Conservation (phyloP, 371 early-diverging fungal genomes). For the Funneliformis caledonium region DNA sequence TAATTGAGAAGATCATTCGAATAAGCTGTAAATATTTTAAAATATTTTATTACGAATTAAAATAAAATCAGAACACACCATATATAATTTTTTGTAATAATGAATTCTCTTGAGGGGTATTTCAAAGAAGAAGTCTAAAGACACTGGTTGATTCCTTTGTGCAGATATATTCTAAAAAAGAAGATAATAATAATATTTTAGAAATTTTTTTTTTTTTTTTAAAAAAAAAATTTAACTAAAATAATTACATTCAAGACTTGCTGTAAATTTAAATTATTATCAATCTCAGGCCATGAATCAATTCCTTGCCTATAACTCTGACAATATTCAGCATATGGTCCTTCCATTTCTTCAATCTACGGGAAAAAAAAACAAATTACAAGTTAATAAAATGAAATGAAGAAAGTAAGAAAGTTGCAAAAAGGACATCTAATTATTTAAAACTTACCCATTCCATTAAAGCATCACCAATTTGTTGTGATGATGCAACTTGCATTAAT, state of each 20-base stretch:
- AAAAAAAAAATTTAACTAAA: not conserved
- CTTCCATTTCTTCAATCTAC: constrained; percentile 57
- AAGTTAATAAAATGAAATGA: not conserved
- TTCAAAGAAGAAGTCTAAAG: constrained; percentile 52
- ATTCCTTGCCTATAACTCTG: constrained; percentile 50
- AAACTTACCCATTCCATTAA: constrained; percentile 57
- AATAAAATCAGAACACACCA: constrained; percentile 44
- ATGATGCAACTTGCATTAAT: constrained; percentile 44
- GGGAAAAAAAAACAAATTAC: not conserved
- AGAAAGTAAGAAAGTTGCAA: not conserved
- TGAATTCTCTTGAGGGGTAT: constrained; percentile 53
- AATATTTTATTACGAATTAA: not conserved
- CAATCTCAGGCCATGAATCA: constrained; percentile 51
- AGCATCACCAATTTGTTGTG: constrained; percentile 49
- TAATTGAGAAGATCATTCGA: not conserved
- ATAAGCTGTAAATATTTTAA: not conserved
- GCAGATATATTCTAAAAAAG: constrained; percentile 19
- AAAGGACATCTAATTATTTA: not conserved
- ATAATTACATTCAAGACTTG: constrained; percentile 37
- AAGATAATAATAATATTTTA: not conserved
- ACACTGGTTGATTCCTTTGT: constrained; percentile 13
- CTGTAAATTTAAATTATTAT: constrained; percentile 26
- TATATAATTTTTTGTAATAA: constrained; percentile 57
- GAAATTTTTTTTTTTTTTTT: not conserved
- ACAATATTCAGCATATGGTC: constrained; percentile 55